Base-by-base conservation (phyloP, 2,329 filamentous ascomycete genomes). In the Ceratocystis variospora region DNA sequence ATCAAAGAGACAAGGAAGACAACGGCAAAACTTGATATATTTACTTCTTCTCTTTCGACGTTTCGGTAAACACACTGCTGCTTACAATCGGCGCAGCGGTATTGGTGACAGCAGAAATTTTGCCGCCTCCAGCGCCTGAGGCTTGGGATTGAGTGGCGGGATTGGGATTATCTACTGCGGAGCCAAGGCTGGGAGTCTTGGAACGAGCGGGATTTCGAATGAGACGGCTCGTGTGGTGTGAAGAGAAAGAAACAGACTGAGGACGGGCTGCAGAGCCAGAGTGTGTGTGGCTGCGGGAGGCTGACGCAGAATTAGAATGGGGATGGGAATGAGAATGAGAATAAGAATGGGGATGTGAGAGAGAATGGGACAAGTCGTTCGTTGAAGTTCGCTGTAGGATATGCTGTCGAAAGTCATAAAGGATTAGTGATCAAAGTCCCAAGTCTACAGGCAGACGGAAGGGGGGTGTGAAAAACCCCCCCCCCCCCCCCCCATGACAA, bases 361-460 rank as follows among this genome's bases (percentile, higher is more conserved):
- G 44, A n/a, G 64, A 12, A 22, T 57, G 59, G 46, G 62, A 62
- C 37, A 61, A 28, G 28, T 67, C 62, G 25, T 31, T 61, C 10
- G 55, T 64, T 48, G 63, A 61, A 44, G 55, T 65, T 5, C 66
- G 53, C 8, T 57, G 50, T 19, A 67, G 44, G 25, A 67, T 67
- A 55, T 67, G 66, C 66, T 67, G 10, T 44, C 48, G 6, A 41
- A 41, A 45, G 44, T 37, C 25, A 19, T 59, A 59, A 33, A 59
- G 28, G 15, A 59, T 59, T 59, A 59, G 55, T 59, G 28, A 19
- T 59, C 55, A 59, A 59, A 17, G 37, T 41, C 37, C 28, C 17
- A n/a, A 17, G 10, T 2, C 22, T 31, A 15, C 17, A 59, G 31
- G 55, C 28, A 59, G 55, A 53, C 48, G 48, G 55, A 31, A 59